Percentiles rank a stretch among this genome's conserved stretches.
These are phyloP conservation scores for Acanthochlamys bracteata DNA, from an alignment of 106 monocot species.

Conservation along the genomic window DNA sequence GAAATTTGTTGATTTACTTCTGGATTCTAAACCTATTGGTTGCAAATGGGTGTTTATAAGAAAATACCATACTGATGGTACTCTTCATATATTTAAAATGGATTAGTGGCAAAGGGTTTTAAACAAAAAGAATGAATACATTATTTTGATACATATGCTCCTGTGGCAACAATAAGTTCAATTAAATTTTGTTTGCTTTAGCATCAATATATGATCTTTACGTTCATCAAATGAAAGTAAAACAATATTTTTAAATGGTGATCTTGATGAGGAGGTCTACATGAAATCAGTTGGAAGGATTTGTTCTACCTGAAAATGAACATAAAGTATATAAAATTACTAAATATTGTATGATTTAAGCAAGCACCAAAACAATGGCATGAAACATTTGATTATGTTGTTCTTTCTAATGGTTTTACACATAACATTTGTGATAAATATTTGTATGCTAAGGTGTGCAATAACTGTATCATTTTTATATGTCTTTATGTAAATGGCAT, in stretches of 20 bases:
- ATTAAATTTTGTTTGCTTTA: neutral
- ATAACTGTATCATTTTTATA: neutral
- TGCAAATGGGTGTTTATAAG: neutral
- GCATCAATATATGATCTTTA: slow-evolving; percentile 3
- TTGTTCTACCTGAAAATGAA: neutral
- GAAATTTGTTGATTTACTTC: too few relatives aligned
- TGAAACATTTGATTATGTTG: neutral
- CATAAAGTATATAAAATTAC: neutral
- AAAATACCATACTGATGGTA: neutral
- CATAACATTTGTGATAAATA: neutral
- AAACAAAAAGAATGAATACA: neutral
- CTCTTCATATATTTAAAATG: neutral
- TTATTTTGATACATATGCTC: neutral
- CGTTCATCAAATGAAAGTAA: slow-evolving; percentile 7
- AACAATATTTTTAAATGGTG: neutral
- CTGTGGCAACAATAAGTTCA: neutral
- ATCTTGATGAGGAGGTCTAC: slow-evolving; percentile 5
- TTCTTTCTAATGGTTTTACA: slow-evolving; percentile 2
- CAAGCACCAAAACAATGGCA: slow-evolving; percentile 3
- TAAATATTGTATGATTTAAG: slow-evolving; percentile 1
- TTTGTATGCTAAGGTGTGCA: neutral
- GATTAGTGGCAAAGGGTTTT: neutral
- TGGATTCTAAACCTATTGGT: neutral
- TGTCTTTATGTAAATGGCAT: slow-evolving; percentile 4
- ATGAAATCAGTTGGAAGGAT: neutral